Conservation (phyloP, 1,139 yeast species). For the Meyerozyma smithsonii region DNA sequence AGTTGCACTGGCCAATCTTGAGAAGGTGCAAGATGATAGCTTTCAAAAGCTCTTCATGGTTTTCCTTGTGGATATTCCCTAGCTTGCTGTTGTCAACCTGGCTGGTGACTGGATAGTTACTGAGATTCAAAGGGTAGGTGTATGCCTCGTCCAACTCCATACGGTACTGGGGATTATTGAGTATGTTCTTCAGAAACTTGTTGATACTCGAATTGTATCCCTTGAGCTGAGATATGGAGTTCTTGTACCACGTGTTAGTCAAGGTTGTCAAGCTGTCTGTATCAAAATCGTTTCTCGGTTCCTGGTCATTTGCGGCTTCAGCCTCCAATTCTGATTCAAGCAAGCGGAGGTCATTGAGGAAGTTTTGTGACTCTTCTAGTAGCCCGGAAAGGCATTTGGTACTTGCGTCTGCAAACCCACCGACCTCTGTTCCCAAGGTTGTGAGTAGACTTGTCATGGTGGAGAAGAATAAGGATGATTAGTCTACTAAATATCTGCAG, state of each 20-base stretch:
- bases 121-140: conserved; percentile 33
- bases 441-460: conserved; percentile 22
- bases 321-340: conserved; percentile 24
- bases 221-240: conserved; percentile 30
- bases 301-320: background rate
- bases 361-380: conserved; percentile 19
- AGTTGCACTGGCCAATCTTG: conserved; percentile 39
- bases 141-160: conserved; percentile 42
- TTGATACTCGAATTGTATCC: conserved; percentile 35
- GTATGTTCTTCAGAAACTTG: conserved; percentile 32
- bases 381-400: conserved; percentile 16
- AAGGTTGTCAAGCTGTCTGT: background rate
- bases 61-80: conserved; percentile 19
- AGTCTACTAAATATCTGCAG: background rate
- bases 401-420: conserved; percentile 22
- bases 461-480: background rate
- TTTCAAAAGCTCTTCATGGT: conserved; percentile 33
- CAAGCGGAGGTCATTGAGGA: conserved; percentile 23
- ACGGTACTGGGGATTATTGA: conserved; percentile 25
- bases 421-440: conserved; percentile 25
- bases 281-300: background rate
- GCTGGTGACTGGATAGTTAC: conserved; percentile 24
- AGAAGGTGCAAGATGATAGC: conserved; percentile 39
- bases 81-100: conserved; percentile 4
- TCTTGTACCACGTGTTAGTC: conserved; percentile 31